Evolutionary conservation across 495 filamentous ascomycete genomes (phyloP).

Genomic region (Clavariopsis aquatica): DNA sequence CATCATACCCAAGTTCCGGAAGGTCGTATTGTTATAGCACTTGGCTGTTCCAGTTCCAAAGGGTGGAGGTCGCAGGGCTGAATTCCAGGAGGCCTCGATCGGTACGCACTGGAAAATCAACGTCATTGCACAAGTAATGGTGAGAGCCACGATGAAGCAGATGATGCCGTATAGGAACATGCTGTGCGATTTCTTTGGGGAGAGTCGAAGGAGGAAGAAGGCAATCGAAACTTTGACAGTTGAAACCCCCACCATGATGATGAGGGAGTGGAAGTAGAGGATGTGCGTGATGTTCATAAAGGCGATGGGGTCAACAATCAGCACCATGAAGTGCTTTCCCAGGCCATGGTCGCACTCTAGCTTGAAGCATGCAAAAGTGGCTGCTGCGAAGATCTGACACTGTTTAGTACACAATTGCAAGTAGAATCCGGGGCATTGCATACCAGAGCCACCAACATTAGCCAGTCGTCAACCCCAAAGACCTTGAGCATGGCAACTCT

Average conservation of each 20-base stretch:
- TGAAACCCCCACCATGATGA: constrained; percentile 34
- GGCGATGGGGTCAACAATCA: constrained; percentile 17
- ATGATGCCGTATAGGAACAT: constrained; percentile 38
- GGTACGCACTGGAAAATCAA: constrained; percentile 42
- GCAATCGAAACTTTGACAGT: constrained; percentile 42
- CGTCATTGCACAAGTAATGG: constrained; percentile 37
- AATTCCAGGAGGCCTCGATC: constrained; percentile 38
- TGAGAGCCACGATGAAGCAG: constrained; percentile 38
- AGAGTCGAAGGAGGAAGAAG: constrained; percentile 41
- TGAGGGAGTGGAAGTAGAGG: constrained; percentile 35
- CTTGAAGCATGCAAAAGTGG: constrained; percentile 35
- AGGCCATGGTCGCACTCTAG: constrained; percentile 38
- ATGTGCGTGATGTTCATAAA: constrained; percentile 21
- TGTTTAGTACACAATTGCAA: neutral
- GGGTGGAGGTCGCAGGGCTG: constrained; percentile 28
- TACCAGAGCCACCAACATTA: constrained; percentile 42
- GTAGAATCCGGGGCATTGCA: neutral
- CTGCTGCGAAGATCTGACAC: constrained; percentile 22
- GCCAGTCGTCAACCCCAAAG: constrained; percentile 42
- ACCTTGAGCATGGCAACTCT: constrained; percentile 40
- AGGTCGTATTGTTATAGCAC: constrained; percentile 38
- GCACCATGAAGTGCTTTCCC: constrained; percentile 37
- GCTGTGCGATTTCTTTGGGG: constrained; percentile 31
- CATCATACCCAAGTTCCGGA: constrained; percentile 40
- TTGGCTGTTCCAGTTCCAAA: constrained; percentile 35